Base-by-base conservation (phyloP, 495 filamentous ascomycete species). In the Daldinia grandis region DNA sequence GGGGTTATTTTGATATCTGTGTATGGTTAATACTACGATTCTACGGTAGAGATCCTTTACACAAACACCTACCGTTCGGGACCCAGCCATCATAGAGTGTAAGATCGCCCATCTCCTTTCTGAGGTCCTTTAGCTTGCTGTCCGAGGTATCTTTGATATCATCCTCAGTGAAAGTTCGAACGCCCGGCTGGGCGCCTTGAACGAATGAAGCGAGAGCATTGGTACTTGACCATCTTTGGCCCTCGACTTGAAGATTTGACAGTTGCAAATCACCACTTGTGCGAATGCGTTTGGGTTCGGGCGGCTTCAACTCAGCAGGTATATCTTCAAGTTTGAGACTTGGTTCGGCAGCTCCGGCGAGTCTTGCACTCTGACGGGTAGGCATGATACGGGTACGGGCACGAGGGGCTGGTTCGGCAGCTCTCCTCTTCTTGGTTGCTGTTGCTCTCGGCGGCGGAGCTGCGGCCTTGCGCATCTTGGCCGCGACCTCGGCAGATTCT, bases 1-100 rank as follows among this genome's bases (percentile, higher is more conserved):
- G 93, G 94, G 0, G 92, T 95, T 55, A 98, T 88, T 73, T 98
- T 99, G 76, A 98, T 95, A 47, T 92, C 92, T 93, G 70, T 14
- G 40, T 19, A 62, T 30, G 28, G 33, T 68, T 73, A 77, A n/a
- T 74, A 33, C 53, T 42, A 66, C 64, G 21, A 25, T n/a, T 24
- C 15, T 17, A 19, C 19, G 17, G 8, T 15, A 24, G 7, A 33
- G 1, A 12, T 47, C 19, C 47, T 38, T 21, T 12, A 28, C n/a
- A 17, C 15, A 53, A 4, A 33, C 55, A 69, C 85, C 63, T 80
- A 92, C 92, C 85, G 74, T 89, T 92, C 0, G 94, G 93, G 19
- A 88, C 87, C 84, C 91, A 96, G 25, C 86, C 86, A 50, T 94
- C 91, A 81, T 94, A 99, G 15, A 99, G 76, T 64, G 90, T 83